These are phyloP conservation scores for Omphalotus guepiniiformis DNA, from an alignment of 768 basidiomycete species.

Conservation along the genomic window DNA sequence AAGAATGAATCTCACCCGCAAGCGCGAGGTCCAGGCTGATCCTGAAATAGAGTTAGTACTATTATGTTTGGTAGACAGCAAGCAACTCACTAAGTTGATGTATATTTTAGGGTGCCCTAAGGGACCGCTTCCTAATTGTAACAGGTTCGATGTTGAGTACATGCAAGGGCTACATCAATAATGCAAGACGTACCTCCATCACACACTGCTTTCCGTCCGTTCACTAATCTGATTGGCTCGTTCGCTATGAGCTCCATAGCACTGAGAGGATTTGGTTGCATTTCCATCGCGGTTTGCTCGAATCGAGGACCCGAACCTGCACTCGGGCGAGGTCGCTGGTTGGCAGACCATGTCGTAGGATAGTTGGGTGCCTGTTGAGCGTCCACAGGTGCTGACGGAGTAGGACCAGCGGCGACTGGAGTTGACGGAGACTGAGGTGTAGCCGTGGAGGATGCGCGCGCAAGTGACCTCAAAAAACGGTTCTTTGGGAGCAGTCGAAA, in stretches of 20 bases:
- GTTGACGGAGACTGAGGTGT: slow-evolving; percentile 10
- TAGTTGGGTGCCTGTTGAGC: slow-evolving; percentile 78
- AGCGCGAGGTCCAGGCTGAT: slow-evolving; percentile 80
- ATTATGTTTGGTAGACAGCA: neutral
- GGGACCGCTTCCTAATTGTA: slow-evolving; percentile 74
- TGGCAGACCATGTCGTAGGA: slow-evolving; percentile 79
- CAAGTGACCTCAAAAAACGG: slow-evolving; percentile 4
- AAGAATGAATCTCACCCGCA: slow-evolving; percentile 81
- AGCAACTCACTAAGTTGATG: slow-evolving; percentile 79
- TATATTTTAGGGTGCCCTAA: slow-evolving; percentile 96
- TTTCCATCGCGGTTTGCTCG: slow-evolving; percentile 84
- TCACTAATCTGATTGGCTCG: slow-evolving; percentile 80
- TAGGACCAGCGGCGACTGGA: slow-evolving; percentile 10
- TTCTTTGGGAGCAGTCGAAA: neutral
- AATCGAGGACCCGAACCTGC: slow-evolving; percentile 71
- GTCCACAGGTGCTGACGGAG: slow-evolving; percentile 25
- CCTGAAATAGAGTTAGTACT: slow-evolving; percentile 40
- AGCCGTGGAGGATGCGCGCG: slow-evolving; percentile 6
- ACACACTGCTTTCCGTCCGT: slow-evolving; percentile 84
- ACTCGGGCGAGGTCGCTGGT: slow-evolving; percentile 66
- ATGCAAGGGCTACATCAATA: slow-evolving; percentile 5
- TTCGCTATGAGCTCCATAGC: slow-evolving; percentile 88
- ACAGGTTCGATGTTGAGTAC: slow-evolving; percentile 7
- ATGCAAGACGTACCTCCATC: slow-evolving; percentile 77
- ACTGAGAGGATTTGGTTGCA: slow-evolving; percentile 86